Evolutionary conservation across 2,329 filamentous ascomycete species (phyloP).

Genomic region (Xylaria sp.): DNA sequence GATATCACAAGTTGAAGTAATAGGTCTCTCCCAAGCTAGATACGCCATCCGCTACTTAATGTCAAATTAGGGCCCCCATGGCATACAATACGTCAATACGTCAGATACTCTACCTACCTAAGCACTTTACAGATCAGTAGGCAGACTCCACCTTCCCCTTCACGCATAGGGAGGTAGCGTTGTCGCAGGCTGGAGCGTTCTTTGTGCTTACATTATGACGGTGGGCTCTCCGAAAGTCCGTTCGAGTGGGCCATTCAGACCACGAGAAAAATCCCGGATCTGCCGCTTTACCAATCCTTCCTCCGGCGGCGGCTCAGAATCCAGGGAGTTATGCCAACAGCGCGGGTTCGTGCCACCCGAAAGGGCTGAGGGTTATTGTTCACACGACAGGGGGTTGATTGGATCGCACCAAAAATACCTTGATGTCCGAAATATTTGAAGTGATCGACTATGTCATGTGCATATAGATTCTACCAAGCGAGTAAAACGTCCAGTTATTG

Average conservation of each 20-base stretch:
- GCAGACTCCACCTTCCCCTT: constrained; percentile 1
- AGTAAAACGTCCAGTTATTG: neutral
- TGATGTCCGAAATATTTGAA: neutral
- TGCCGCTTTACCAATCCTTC: neutral
- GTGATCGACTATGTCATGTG: neutral
- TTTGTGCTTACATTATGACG: neutral
- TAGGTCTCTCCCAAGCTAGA: too few species aligned
- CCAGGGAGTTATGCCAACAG: neutral
- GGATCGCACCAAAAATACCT: neutral
- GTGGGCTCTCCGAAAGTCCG: neutral
- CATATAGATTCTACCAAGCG: neutral
- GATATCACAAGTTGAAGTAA: too few species aligned
- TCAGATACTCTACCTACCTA: neutral
- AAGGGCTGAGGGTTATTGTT: neutral
- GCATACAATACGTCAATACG: neutral
- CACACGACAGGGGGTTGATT: neutral
- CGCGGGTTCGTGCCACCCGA: neutral
- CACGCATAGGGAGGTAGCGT: too few species aligned
- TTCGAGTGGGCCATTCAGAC: neutral
- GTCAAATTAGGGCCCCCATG: too few species aligned
- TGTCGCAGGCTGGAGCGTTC: too few species aligned
- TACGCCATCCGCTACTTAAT: too few species aligned
- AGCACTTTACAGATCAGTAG: neutral
- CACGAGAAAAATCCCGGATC: neutral
- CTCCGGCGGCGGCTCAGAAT: neutral